A percentile compares a stretch with the other conserved stretches of the same genome.
phyloP scores from a whole-genome alignment of 352 stramenopile genomes.

The Phytophthora europaea region DNA sequence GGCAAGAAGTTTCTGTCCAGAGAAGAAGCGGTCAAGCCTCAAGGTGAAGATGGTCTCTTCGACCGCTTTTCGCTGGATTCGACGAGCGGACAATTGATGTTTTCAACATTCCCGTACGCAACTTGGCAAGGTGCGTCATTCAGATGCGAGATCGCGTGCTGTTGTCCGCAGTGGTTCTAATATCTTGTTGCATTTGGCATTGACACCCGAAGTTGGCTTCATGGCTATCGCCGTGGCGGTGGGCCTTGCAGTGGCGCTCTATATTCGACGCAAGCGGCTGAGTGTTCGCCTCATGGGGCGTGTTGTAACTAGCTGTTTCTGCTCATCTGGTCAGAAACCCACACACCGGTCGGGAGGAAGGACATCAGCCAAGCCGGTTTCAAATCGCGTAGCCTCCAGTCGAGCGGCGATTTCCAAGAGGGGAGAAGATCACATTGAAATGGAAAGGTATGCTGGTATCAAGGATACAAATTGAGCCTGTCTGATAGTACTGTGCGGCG shows the following conservation, averaged over 20 bases:
- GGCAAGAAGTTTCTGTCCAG: conserved; percentile 50
- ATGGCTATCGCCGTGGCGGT: conserved; percentile 62
- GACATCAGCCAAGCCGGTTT: conserved; percentile 34
- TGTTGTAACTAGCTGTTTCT: conserved; percentile 28
- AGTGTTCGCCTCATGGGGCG: conserved; percentile 29
- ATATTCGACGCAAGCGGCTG: conserved; percentile 56
- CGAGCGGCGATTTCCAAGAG: conserved; percentile 33
- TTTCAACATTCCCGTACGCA: conserved; percentile 55
- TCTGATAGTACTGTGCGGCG: background rate
- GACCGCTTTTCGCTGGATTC: conserved; percentile 44
- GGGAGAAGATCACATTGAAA: conserved; percentile 44
- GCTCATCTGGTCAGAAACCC: conserved; percentile 17
- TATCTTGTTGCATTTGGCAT: background rate
- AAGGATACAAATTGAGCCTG: background rate
- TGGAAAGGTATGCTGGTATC: conserved; percentile 47
- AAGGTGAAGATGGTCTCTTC: conserved; percentile 46
- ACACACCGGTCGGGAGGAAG: conserved; percentile 4
- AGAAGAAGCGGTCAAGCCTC: conserved; percentile 35
- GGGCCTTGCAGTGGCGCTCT: conserved; percentile 57
- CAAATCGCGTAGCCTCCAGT: conserved; percentile 31
- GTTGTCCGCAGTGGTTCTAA: background rate
- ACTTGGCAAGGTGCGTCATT: conserved; percentile 60
- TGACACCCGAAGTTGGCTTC: conserved; percentile 47
- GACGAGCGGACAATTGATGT: conserved; percentile 32
- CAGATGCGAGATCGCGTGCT: background rate